Percentiles rank a stretch among this genome's conserved stretches.
These are phyloP conservation scores for Pinus tabuliformis DNA, from an alignment of 75 land plant genomes.

Conservation along the genomic window DNA sequence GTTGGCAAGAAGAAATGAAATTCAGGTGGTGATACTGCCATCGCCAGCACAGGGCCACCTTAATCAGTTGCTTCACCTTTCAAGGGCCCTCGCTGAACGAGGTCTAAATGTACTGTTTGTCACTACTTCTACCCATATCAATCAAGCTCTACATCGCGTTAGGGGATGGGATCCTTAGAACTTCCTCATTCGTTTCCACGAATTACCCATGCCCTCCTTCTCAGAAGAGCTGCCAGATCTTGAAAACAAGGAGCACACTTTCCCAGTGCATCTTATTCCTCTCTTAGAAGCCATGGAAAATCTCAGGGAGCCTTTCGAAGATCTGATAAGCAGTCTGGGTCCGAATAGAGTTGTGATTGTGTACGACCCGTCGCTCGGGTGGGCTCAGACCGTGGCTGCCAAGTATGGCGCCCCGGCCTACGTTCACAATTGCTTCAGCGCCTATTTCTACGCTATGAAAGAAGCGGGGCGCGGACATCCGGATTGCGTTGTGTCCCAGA, in stretches of 20 bases:
- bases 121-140: conserved; percentile 30
- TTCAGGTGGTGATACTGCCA: conserved; percentile 27
- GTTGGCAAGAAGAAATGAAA: no score
- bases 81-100: conserved; percentile 20
- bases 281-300: conserved; percentile 20
- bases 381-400: not conserved
- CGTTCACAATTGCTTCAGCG: not conserved
- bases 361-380: conserved; percentile 30
- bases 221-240: conserved; percentile 22
- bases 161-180: conserved; percentile 12
- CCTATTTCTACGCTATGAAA: not conserved
- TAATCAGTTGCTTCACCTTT: conserved; percentile 32
- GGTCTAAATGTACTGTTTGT: conserved; percentile 21
- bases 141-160: conserved; percentile 20
- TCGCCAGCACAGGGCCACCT: conserved; percentile 47
- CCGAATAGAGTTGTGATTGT: conserved; percentile 21
- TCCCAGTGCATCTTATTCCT: conserved; percentile 35
- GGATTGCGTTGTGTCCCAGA: not conserved
- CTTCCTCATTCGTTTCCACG: conserved; percentile 23
- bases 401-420: not conserved
- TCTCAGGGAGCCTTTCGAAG: conserved; percentile 18
- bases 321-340: conserved; percentile 8
- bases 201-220: conserved; percentile 18
- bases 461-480: not conserved
- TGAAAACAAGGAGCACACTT: conserved; percentile 5